Conservation (phyloP, 805 yeast genomes). For the Hanseniaspora clermontiae region DNA sequence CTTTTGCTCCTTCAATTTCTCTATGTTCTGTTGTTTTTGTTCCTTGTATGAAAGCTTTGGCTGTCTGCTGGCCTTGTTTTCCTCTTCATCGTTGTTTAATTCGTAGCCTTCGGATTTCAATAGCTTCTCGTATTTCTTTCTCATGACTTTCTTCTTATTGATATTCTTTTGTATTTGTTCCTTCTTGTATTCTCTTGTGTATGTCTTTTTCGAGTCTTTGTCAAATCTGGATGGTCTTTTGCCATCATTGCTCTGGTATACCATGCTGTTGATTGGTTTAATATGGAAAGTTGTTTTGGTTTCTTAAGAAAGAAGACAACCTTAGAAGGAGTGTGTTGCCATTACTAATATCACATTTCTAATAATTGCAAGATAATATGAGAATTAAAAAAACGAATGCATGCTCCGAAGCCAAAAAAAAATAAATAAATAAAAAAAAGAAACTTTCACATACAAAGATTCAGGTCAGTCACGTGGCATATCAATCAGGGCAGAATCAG, state of each 20-base stretch:
- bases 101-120: conserved; percentile 57
- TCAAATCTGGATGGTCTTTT: background rate
- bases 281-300: no score
- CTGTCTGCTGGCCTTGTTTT: conserved; percentile 11
- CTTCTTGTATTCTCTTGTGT: conserved; percentile 30
- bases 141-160: conserved; percentile 65
- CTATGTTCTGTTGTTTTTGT: conserved; percentile 23
- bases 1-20: conserved; percentile 28
- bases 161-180: conserved; percentile 68
- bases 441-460: no score
- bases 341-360: no score
- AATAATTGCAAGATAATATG: no score
- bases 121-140: conserved; percentile 69
- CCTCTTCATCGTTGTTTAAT: conserved; percentile 33
- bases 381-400: no score
- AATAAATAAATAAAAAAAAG: background rate
- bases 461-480: no score
- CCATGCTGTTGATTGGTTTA: background rate
- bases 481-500: background rate
- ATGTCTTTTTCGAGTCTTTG: conserved; percentile 22
- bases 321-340: no score
- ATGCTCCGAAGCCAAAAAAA: no score
- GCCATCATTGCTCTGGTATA: background rate
- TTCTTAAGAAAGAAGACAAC: no score
- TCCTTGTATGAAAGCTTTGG: conserved; percentile 11